Percentiles rank a stretch among this genome's conserved stretches.
These are phyloP conservation scores for Sarocladium strictum DNA, from an alignment of 2,329 filamentous ascomycete species.

Conservation along the genomic window DNA sequence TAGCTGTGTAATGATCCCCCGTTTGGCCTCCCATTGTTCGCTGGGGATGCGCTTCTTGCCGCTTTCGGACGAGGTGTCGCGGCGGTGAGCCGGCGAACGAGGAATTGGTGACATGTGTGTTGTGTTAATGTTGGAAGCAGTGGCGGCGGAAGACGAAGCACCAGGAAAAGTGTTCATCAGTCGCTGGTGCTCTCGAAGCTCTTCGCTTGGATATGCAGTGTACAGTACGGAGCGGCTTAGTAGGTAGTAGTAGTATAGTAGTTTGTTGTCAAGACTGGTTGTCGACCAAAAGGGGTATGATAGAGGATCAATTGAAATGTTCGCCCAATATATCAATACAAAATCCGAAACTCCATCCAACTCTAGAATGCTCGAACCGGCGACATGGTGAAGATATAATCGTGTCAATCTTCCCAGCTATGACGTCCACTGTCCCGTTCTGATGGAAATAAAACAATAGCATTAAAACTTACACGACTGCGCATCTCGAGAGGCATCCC, in stretches of 20 bases:
- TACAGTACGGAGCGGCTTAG: too few relatives aligned
- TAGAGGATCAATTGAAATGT: neutral
- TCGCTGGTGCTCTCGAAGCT: neutral
- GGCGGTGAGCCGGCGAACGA: neutral
- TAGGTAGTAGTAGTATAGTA: neutral
- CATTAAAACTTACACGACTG: too few relatives aligned
- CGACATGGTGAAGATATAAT: neutral
- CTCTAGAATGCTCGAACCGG: neutral
- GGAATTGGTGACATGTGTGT: neutral
- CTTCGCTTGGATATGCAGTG: too few relatives aligned
- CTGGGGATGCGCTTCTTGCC: conserved; percentile 26
- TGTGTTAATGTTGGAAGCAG: neutral
- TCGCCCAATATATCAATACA: neutral
- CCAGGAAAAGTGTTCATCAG: neutral
- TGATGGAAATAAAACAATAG: neutral
- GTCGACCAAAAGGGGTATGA: too few relatives aligned
- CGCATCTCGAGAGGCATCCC: neutral
- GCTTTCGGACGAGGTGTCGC: conserved; percentile 6
- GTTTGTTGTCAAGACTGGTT: neutral
- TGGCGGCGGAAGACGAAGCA: neutral
- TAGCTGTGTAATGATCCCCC: conserved; percentile 29
- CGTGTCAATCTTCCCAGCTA: neutral
- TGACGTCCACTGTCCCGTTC: neutral
- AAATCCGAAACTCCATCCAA: neutral
- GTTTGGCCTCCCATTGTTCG: conserved; percentile 27